A percentile compares a stretch with the other conserved stretches of the same genome.
Evolutionary conservation across 75 land plant species (phyloP).

Genomic region (Cupressus sempervirens): DNA sequence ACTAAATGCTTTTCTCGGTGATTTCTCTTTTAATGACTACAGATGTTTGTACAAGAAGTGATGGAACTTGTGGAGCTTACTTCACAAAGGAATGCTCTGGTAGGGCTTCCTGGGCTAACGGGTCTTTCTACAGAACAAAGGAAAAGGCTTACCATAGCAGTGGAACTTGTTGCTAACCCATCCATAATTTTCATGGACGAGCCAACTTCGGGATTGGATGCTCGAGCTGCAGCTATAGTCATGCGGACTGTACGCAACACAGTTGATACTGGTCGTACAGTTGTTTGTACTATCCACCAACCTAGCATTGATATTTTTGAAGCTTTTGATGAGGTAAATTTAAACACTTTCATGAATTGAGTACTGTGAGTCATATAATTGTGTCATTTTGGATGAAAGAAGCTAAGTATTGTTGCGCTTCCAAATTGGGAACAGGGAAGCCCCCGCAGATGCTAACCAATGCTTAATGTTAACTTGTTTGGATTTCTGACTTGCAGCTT

Average conservation of each 20-base stretch:
- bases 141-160: slow-evolving; percentile 33
- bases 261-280: slow-evolving; percentile 39
- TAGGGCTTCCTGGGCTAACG: slow-evolving; percentile 32
- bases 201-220: slow-evolving; percentile 45
- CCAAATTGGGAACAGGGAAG: neutral
- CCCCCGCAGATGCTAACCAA: neutral
- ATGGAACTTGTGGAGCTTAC: slow-evolving; percentile 31
- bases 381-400: neutral
- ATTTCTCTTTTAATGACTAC: neutral
- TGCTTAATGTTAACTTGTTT: slow-evolving; percentile 6
- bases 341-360: neutral
- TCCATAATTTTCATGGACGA: slow-evolving; percentile 46
- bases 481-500: slow-evolving; percentile 19
- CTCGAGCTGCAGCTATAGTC: slow-evolving; percentile 43
- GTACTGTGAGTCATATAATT: neutral
- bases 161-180: slow-evolving; percentile 36
- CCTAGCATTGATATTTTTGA: slow-evolving; percentile 37
- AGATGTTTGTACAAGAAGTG: slow-evolving; percentile 33
- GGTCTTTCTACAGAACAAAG: slow-evolving; percentile 38
- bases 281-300: slow-evolving; percentile 46
- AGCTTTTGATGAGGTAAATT: slow-evolving; percentile 30
- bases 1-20: neutral
- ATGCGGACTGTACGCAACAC: slow-evolving; percentile 38
- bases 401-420: neutral
- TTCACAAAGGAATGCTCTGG: slow-evolving; percentile 23